Conservation (phyloP, 345 rosid species). For the thale cress (Arabidopsis thaliana) region DNA sequence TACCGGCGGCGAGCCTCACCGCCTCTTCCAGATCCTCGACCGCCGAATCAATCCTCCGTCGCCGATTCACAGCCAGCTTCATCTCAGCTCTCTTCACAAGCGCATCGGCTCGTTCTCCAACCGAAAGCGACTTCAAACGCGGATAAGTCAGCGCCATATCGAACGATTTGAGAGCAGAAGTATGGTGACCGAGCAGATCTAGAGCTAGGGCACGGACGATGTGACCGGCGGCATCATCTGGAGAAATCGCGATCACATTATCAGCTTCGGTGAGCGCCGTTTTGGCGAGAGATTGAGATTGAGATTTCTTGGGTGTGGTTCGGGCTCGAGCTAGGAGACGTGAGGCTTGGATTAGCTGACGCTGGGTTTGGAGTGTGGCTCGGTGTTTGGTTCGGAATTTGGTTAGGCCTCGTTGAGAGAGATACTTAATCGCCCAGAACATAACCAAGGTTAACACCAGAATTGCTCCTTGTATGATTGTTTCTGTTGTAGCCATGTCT, state of each 20-base stretch:
- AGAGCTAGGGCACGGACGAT: conserved; percentile 60
- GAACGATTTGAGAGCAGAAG: conserved; percentile 61
- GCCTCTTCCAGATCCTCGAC: conserved; percentile 63
- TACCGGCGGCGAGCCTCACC: conserved; percentile 40
- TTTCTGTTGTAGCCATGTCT: conserved; percentile 35
- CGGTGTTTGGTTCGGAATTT: conserved; percentile 55
- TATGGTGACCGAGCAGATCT: conserved; percentile 58
- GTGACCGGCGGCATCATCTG: conserved; percentile 61
- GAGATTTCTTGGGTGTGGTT: conserved; percentile 45
- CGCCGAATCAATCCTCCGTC: conserved; percentile 64
- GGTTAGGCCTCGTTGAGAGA: conserved; percentile 59
- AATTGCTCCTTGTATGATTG: conserved; percentile 48
- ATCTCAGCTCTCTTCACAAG: conserved; percentile 66
- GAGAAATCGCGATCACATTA: conserved; percentile 52
- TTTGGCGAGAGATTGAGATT: conserved; percentile 58
- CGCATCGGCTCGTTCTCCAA: conserved; percentile 56
- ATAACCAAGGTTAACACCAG: conserved; percentile 43
- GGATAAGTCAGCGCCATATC: conserved; percentile 59
- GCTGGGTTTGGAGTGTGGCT: conserved; percentile 53
- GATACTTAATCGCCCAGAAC: conserved; percentile 63
- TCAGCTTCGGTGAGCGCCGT: conserved; percentile 64
- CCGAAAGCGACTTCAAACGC: conserved; percentile 52
- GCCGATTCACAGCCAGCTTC: conserved; percentile 55
- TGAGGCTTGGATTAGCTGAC: conserved; percentile 53
- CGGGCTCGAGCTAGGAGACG: conserved; percentile 56